Base-by-base conservation (phyloP, 169 alveolate genomes). In the Plasmodium inui region DNA sequence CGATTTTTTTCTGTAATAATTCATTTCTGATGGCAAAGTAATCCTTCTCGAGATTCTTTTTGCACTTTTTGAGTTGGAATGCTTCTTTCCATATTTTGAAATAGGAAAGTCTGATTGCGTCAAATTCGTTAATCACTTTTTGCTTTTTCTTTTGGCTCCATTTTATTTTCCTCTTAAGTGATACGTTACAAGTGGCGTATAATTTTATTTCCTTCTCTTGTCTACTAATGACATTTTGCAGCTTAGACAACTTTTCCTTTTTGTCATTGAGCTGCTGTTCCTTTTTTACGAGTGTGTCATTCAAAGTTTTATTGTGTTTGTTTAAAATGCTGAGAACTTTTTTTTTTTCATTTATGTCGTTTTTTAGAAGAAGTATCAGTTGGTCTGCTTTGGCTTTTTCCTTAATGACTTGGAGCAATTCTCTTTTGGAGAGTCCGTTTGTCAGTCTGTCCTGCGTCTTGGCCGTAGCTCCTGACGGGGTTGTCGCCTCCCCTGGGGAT, bases 301-400 rank as follows among this genome's bases (percentile, higher is more conserved):
- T 44, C 19, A 86, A 34, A 0, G 50, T 26, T 30, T 86, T 76
- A 74, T 86, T 86, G 12, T 86, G 86, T 86, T 86, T 86, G 22
- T 53, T 86, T 55, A 76, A 50, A 44, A 53, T 37, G 46, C 55
- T 53, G n/a, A 86, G 79, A 2, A 53, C 67, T 53, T 86, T 86
- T 86, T 86, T 84, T 76, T 86, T 86, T 86, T 86, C 93, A 74
- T 46, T 50, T 74, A 86, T 10, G n/a, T 55, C 34, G 17, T 74
- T 86, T 86, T 57, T 74, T 9, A 86, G 86, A 8, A 74, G 70
- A 50, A 74, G 55, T 74, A 86, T 86, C 22, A 86, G 32, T 86
- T 86, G 88, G 6, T 86, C 93, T 39, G 50, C 61, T 76, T 86
- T 86, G 10, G 57, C 72, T 55, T 78, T 74, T 14, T 74, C 86